Evolutionary conservation across 345 rosid genomes (phyloP).

Genomic region (Eucalyptus brandiana): DNA sequence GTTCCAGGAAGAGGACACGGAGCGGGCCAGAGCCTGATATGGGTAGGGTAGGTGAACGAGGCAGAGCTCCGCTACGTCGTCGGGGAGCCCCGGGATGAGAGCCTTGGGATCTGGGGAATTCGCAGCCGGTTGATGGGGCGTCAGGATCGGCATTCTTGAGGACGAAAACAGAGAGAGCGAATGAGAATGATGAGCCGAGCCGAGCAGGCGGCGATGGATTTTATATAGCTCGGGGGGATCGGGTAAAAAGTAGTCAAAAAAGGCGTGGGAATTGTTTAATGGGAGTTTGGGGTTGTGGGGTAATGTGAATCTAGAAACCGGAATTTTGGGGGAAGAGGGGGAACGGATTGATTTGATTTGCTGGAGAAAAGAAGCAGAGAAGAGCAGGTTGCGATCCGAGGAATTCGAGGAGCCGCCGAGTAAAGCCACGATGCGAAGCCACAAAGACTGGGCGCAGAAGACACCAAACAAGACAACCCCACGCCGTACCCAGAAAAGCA

Average conservation of each 20-base stretch:
- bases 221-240: background rate
- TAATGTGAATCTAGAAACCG: background rate
- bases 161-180: background rate
- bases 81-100: constrained; percentile 61
- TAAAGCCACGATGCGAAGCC: background rate
- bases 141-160: background rate
- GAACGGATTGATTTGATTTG: background rate
- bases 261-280: background rate
- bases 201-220: background rate
- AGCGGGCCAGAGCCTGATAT: constrained; percentile 34
- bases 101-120: constrained; percentile 3
- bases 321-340: background rate
- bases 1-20: constrained; percentile 69
- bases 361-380: background rate
- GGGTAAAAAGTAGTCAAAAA: background rate
- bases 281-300: background rate
- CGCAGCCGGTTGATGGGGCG: background rate
- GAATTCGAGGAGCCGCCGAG: background rate
- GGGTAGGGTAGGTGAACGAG: constrained; percentile 63
- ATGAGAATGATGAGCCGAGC: background rate
- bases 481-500: background rate
- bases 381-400: background rate
- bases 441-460: background rate
- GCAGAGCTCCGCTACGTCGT: constrained; percentile 56
- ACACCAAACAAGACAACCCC: background rate